phyloP scores from a whole-genome alignment of 2,329 filamentous ascomycete species.

The Bipolaris victoriae region DNA sequence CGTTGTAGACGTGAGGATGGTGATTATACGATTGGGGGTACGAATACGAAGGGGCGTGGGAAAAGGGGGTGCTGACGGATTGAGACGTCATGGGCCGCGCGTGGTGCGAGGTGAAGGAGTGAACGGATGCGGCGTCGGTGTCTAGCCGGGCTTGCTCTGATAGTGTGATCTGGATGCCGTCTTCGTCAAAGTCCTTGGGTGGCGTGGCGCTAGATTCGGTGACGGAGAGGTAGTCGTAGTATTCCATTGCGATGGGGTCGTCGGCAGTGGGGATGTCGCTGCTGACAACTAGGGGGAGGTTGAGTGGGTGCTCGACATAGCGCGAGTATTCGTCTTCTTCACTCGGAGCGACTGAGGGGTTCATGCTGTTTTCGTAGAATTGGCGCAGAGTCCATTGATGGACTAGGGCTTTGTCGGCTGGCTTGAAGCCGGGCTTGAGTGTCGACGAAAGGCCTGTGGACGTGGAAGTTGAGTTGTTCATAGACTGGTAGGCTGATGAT shows the following conservation, averaged over 20 bases:
- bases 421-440: slow-evolving; percentile 48
- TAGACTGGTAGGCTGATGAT: slow-evolving; percentile 29
- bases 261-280: slow-evolving; percentile 64
- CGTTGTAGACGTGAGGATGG: slow-evolving; percentile 24
- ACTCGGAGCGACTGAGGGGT: slow-evolving; percentile 76
- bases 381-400: slow-evolving; percentile 89
- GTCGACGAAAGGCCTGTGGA: slow-evolving; percentile 37
- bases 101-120: slow-evolving; percentile 21
- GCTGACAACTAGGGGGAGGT: slow-evolving; percentile 80
- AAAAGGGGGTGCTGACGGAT: slow-evolving; percentile 41
- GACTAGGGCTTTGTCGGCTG: slow-evolving; percentile 77
- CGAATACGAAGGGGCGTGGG: slow-evolving; percentile 37
- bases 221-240: slow-evolving; percentile 78
- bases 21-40: slow-evolving; percentile 27
- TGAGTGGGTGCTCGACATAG: slow-evolving; percentile 87
- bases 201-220: slow-evolving; percentile 29
- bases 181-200: slow-evolving; percentile 27
- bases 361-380: slow-evolving; percentile 82
- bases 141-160: slow-evolving; percentile 27
- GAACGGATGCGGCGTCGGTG: slow-evolving; percentile 34
- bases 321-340: slow-evolving; percentile 87
- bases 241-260: slow-evolving; percentile 65
- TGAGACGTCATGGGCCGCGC: slow-evolving; percentile 37
- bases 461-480: slow-evolving; percentile 37
- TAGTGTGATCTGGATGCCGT: slow-evolving; percentile 21